A percentile compares a stretch with the other conserved stretches of the same genome.
These are phyloP conservation scores for baker's yeast (Saccharomyces cerevisiae) DNA, from an alignment of 805 yeast species.

Conservation along the genomic window DNA sequence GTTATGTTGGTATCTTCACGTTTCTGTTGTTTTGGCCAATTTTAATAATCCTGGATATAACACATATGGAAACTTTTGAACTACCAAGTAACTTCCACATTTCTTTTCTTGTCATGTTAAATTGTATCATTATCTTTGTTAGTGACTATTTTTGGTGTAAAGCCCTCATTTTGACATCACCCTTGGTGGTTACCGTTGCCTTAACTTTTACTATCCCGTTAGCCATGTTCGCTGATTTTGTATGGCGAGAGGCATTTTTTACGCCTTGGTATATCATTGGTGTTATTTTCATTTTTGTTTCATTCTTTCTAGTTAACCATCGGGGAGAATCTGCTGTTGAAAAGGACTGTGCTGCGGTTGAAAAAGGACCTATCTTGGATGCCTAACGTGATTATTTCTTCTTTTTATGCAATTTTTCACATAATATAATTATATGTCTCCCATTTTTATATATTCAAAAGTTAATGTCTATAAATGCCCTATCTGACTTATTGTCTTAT, in stretches of 20 bases:
- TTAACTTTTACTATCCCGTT: conserved; percentile 86
- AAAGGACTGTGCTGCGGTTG: background rate
- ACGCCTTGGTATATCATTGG: conserved; percentile 61
- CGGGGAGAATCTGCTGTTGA: conserved; percentile 27
- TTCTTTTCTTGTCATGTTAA: conserved; percentile 39
- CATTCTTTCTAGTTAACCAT: conserved; percentile 70
- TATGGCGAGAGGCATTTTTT: conserved; percentile 42
- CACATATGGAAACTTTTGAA: conserved; percentile 58
- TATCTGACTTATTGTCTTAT: background rate
- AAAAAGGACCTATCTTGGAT: background rate
- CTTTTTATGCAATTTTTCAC: background rate
- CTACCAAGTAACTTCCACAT: conserved; percentile 40
- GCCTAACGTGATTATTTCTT: background rate
- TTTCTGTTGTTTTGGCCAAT: conserved; percentile 70
- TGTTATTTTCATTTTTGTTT: conserved; percentile 64
- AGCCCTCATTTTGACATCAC: conserved; percentile 82
- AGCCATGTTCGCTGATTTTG: conserved; percentile 82
- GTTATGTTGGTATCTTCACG: conserved; percentile 83
- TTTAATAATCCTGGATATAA: conserved; percentile 48
- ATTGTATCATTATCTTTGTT: conserved; percentile 66
- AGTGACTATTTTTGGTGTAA: conserved; percentile 91
- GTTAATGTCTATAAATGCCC: background rate
- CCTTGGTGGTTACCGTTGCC: conserved; percentile 89
- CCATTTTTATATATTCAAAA: background rate
- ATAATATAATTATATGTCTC: background rate